A percentile compares a stretch with the other conserved stretches of the same genome.
Conservation (phyloP, 257 asterid genomes). For the Asclepias syriaca region DNA sequence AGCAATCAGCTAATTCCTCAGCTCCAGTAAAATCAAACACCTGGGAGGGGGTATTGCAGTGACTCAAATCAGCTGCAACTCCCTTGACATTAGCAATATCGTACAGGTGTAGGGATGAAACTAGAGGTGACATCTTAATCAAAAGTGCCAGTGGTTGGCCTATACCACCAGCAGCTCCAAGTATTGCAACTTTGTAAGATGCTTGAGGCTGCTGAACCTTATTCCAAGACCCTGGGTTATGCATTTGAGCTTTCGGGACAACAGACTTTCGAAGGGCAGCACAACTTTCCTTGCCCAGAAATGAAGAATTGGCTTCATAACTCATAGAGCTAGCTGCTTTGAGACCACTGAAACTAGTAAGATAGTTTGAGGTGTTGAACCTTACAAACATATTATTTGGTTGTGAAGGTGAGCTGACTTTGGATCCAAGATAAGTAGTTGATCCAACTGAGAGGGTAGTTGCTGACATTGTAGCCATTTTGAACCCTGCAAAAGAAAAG, state of each 20-base stretch:
- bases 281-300: constrained; percentile 42
- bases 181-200: constrained; percentile 75
- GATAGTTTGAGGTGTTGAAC: constrained; percentile 36
- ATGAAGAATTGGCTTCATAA: constrained; percentile 37
- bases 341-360: constrained; percentile 46
- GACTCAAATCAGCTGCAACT: constrained; percentile 85
- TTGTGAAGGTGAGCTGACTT: constrained; percentile 29
- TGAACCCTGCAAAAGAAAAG: constrained; percentile 34
- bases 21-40: constrained; percentile 66
- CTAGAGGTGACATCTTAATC: constrained; percentile 85
- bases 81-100: constrained; percentile 85
- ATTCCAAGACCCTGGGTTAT: constrained; percentile 27
- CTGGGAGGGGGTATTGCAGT: constrained; percentile 81
- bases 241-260: constrained; percentile 29
- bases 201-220: constrained; percentile 71
- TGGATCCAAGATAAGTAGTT: constrained; percentile 37
- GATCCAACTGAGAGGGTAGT: constrained; percentile 52
- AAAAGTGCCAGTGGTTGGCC: constrained; percentile 84
- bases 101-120: constrained; percentile 57
- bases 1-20: constrained; percentile 52
- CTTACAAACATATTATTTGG: constrained; percentile 42
- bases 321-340: constrained; percentile 35
- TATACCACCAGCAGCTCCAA: constrained; percentile 83
- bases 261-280: constrained; percentile 30
- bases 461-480: constrained; percentile 74